Base-by-base conservation (phyloP, 805 yeast genomes). In the Hanseniaspora hatyaiensis region DNA sequence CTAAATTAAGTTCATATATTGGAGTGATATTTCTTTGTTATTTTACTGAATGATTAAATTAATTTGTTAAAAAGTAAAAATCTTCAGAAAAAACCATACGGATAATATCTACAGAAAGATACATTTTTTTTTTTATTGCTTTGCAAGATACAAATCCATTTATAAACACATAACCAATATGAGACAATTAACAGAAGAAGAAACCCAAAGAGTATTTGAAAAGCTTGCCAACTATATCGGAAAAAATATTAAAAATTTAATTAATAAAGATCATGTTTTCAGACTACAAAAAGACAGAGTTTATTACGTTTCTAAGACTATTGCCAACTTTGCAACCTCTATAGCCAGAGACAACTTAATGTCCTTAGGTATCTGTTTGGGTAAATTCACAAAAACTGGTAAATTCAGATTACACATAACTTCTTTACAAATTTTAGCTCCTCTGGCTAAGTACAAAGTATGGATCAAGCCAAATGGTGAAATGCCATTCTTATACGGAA, bases 381-480 rank as follows among this genome's bases (percentile, higher is more conserved):
- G 98, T 16, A 92, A 92, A 64, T 92, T 92, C 71, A 92, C 98
- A 41, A 92, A 92, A 71, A 83, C 96, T 2, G 96, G 96, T 26
- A 92, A 92, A 66, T 92, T 92, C 70, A 77, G 95, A 66, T 70
- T 92, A 55, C 98, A 92, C 63, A 80, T 92, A 52, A 92, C 98
- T n/a, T 73, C 96, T 3, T 72, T 92, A 53, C 79, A 83, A 40
- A 74, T 84, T 52, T 67, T 92, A 50, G 81, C 95, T 2, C 81
- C 84, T 57, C 80, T 81, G 61, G 96, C 98, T 42, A 84, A 83
- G 63, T 87, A 80, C 68, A 92, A 89, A 67, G 71, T 92, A 34
- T 92, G 98, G 98, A 85, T 92, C 65, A 92, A 92, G 65, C 79
- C 78, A 44, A 92, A 92, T 61, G 98, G 98, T 57, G 98, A 92